phyloP scores from a whole-genome alignment of 148 eudicot genomes.

The Gaultheria prostrata region DNA sequence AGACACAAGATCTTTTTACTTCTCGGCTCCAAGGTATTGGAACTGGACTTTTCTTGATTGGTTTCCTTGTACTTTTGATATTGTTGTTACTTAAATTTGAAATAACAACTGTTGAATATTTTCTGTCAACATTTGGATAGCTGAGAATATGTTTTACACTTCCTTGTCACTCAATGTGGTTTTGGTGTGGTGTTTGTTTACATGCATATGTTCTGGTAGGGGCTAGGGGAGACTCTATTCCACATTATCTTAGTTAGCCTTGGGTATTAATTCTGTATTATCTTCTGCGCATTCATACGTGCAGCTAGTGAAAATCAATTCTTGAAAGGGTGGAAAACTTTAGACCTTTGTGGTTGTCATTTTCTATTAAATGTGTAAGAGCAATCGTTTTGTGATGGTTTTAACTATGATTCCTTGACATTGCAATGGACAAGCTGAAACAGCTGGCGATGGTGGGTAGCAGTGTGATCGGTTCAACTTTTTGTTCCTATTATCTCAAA shows the following conservation, averaged over 20 bases:
- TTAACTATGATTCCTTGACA: background rate
- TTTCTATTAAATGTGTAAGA: background rate
- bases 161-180: background rate
- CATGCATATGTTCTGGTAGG: background rate
- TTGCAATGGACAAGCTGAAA: background rate
- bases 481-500: background rate
- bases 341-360: background rate
- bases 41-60: background rate
- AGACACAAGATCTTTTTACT: conserved; percentile 64
- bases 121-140: background rate
- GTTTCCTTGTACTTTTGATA: background rate
- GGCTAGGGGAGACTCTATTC: background rate
- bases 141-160: background rate
- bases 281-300: background rate
- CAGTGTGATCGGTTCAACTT: background rate
- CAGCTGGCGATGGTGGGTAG: background rate
- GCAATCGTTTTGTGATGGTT: background rate
- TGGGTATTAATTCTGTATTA: background rate
- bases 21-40: conserved; percentile 71
- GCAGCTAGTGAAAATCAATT: background rate
- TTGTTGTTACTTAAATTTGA: background rate
- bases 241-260: background rate
- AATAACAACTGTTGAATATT: background rate
- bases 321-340: background rate
- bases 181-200: background rate